Evolutionary conservation across 1,284 basidiomycete genomes (phyloP).

Genomic region (Veloboletus limbatus): DNA sequence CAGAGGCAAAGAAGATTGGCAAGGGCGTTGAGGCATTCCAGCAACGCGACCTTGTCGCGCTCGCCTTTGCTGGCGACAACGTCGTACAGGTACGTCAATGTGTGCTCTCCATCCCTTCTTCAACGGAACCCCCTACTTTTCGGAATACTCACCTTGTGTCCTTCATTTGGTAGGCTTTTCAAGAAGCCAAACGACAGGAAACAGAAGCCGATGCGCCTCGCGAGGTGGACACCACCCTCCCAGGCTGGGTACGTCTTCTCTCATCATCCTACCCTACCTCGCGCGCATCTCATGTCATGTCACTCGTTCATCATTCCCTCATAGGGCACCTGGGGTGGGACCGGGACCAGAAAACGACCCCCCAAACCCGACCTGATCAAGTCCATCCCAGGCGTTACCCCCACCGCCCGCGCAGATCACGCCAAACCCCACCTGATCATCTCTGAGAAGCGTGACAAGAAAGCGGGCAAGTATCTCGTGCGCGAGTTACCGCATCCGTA

Average conservation of each 20-base stretch:
- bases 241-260: constrained; percentile 90
- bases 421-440: constrained; percentile 88
- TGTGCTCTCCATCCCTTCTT: background rate
- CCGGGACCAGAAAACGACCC: constrained; percentile 57
- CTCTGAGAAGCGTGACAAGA: constrained; percentile 91
- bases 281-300: too few species aligned
- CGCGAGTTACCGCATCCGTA: constrained; percentile 94
- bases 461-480: constrained; percentile 83
- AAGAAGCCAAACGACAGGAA: constrained; percentile 75
- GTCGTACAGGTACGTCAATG: constrained; percentile 67
- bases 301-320: too few species aligned
- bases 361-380: constrained; percentile 72
- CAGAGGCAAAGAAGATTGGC: constrained; percentile 41
- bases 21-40: constrained; percentile 64
- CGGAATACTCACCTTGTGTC: constrained; percentile 6
- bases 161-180: constrained; percentile 81
- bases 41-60: constrained; percentile 87
- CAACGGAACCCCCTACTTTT: too few species aligned
- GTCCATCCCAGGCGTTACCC: constrained; percentile 78
- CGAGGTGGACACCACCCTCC: constrained; percentile 85
- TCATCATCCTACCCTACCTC: too few species aligned
- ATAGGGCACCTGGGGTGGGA: constrained; percentile 90
- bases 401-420: constrained; percentile 78
- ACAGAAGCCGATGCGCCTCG: constrained; percentile 81
- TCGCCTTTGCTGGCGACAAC: constrained; percentile 95